phyloP scores from a whole-genome alignment of 805 yeast genomes.

The Kuraishia borneana region DNA sequence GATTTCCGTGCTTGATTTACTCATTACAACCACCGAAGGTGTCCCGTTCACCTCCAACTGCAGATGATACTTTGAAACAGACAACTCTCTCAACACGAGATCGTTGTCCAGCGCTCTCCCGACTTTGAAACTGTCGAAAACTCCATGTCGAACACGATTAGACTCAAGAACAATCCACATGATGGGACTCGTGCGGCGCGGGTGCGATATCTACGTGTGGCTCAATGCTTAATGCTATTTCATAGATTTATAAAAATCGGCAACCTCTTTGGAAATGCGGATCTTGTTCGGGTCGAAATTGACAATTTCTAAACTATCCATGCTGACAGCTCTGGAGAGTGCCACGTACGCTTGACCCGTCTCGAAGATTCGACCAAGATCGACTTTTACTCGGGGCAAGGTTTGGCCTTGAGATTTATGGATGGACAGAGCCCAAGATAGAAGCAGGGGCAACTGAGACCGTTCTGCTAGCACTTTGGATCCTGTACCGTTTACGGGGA shows the following conservation, averaged over 20 bases:
- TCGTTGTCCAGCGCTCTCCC: background rate
- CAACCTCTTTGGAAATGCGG: slow-evolving; percentile 48
- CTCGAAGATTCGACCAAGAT: slow-evolving; percentile 68
- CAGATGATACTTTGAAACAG: slow-evolving; percentile 1
- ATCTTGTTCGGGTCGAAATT: slow-evolving; percentile 54
- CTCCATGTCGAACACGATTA: no score
- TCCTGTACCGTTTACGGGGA: background rate
- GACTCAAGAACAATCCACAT: background rate
- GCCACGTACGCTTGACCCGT: slow-evolving; percentile 97
- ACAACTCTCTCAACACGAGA: background rate
- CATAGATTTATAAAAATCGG: slow-evolving; percentile 43
- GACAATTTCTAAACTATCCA: slow-evolving; percentile 50
- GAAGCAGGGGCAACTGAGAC: slow-evolving; percentile 68
- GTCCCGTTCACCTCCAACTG: background rate
- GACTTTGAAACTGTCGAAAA: background rate
- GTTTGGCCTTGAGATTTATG: slow-evolving; percentile 97
- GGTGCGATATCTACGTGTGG: background rate
- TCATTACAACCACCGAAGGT: background rate
- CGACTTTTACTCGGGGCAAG: slow-evolving; percentile 63
- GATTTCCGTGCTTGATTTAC: slow-evolving; percentile 1
- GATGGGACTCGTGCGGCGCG: no score
- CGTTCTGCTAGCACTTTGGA: slow-evolving; percentile 1
- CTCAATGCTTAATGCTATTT: slow-evolving; percentile 6
- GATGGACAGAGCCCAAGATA: slow-evolving; percentile 96
- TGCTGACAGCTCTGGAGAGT: slow-evolving; percentile 74